These are phyloP conservation scores for Erysimum pusillum DNA, from an alignment of 441 rosid genomes.

Conservation along the genomic window DNA sequence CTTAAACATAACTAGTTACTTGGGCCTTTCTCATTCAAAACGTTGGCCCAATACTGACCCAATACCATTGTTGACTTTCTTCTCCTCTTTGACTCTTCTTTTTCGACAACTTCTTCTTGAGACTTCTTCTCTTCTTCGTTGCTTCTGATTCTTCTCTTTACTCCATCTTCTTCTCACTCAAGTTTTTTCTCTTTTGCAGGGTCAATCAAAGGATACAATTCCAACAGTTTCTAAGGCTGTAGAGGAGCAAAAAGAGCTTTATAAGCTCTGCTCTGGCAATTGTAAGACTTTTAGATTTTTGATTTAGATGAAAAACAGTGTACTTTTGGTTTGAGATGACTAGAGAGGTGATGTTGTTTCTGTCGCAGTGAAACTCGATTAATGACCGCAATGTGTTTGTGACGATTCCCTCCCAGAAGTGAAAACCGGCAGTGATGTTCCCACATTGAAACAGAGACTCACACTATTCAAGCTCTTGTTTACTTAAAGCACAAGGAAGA, in stretches of 20 bases:
- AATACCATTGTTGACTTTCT: no score
- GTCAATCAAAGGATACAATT: no score
- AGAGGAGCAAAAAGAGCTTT: constrained; percentile 38
- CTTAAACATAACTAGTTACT: no score
- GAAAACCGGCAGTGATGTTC: background rate
- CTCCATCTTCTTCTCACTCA: no score
- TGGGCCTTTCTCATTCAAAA: no score
- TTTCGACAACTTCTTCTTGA: no score
- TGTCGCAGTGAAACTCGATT: background rate
- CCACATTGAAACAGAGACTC: background rate
- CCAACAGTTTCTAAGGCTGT: constrained; percentile 27
- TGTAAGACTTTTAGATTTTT: background rate
- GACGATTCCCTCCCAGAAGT: background rate
- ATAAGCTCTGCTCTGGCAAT: constrained; percentile 52
- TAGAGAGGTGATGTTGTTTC: constrained; percentile 10
- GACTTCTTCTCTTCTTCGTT: no score
- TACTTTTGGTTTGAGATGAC: constrained; percentile 28
- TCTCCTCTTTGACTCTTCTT: no score
- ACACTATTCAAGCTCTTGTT: background rate
- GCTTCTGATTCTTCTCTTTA: no score
- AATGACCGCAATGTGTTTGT: background rate
- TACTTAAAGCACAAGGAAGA: background rate
- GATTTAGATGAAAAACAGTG: constrained; percentile 37
- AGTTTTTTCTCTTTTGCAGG: no score
- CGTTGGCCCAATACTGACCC: no score